Percentiles rank a stretch among this genome's conserved stretches.
Conservation (phyloP, 73 alveolate genomes). For the Stentor roeselii region DNA sequence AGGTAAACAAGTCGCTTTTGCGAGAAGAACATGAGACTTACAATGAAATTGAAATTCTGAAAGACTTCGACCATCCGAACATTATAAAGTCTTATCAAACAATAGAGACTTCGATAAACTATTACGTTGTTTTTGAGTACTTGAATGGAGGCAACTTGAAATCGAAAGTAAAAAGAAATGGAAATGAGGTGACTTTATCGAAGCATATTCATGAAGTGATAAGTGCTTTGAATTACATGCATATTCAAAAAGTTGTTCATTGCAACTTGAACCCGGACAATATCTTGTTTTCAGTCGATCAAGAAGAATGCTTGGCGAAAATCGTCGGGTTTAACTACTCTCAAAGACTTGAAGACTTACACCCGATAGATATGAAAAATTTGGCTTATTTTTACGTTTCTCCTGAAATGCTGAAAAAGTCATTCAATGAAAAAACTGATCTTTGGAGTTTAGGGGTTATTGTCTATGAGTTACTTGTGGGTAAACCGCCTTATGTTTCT, state of each 20-base stretch:
- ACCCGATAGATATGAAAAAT: background rate
- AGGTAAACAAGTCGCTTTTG: too few species aligned
- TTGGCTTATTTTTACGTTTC: constrained; percentile 57
- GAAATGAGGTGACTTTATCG: too few species aligned
- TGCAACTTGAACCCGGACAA: too few species aligned
- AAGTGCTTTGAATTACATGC: too few species aligned
- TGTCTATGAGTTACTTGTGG: constrained; percentile 79
- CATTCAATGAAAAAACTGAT: constrained; percentile 51
- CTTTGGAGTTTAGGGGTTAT: constrained; percentile 65
- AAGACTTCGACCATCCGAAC: background rate
- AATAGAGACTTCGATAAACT: background rate
- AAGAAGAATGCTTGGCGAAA: too few species aligned
- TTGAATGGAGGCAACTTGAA: background rate
- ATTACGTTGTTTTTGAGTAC: background rate
- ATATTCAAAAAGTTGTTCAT: too few species aligned
- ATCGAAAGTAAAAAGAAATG: too few species aligned
- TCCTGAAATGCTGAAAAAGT: constrained; percentile 71
- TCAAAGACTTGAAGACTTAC: background rate
- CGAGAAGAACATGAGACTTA: too few species aligned
- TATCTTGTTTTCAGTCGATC: too few species aligned
- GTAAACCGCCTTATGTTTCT: constrained; percentile 74
- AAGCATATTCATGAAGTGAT: too few species aligned
- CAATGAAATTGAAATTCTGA: background rate
- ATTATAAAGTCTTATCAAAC: background rate
- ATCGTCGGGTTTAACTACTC: too few species aligned